Evolutionary conservation across 148 eudicot species (phyloP).

Genomic region (Fallopia convolvulus): DNA sequence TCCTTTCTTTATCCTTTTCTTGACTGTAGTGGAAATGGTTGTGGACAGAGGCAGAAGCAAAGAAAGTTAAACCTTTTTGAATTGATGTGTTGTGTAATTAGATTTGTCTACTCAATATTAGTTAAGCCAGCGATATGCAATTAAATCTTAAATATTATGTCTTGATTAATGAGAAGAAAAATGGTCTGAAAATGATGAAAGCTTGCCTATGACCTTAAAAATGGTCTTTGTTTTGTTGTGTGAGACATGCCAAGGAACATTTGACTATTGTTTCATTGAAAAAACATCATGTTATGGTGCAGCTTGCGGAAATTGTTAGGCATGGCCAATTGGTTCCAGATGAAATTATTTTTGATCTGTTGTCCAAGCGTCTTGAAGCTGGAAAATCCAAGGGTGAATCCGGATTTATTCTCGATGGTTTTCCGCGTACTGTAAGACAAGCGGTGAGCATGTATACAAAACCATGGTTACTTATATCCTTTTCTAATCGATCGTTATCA

Average conservation of each 20-base stretch:
- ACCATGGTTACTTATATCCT: neutral
- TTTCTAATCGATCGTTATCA: neutral
- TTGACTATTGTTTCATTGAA: neutral
- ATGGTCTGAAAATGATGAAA: neutral
- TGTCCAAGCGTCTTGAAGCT: conserved; percentile 77
- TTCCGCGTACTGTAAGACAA: conserved; percentile 86
- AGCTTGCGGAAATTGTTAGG: conserved; percentile 84
- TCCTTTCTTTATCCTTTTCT: neutral
- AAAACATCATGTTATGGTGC: conserved; percentile 15
- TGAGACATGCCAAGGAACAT: neutral
- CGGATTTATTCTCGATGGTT: conserved; percentile 93
- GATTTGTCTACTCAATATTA: neutral
- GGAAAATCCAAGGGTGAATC: conserved; percentile 71
- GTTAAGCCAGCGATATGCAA: neutral
- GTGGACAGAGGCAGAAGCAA: neutral
- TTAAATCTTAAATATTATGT: neutral
- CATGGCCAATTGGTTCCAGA: conserved; percentile 77
- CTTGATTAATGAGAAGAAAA: neutral
- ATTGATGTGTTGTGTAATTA: neutral
- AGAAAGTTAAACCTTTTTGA: neutral
- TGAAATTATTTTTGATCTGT: conserved; percentile 60
- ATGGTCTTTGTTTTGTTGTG: neutral
- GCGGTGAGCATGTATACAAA: conserved; percentile 47
- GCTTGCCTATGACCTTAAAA: neutral
- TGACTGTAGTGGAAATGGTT: neutral